Evolutionary conservation across 2,329 filamentous ascomycete genomes (phyloP), one percentile per base, ranked within the genome.

Genomic region (Mollisia scopiformis): DNA sequence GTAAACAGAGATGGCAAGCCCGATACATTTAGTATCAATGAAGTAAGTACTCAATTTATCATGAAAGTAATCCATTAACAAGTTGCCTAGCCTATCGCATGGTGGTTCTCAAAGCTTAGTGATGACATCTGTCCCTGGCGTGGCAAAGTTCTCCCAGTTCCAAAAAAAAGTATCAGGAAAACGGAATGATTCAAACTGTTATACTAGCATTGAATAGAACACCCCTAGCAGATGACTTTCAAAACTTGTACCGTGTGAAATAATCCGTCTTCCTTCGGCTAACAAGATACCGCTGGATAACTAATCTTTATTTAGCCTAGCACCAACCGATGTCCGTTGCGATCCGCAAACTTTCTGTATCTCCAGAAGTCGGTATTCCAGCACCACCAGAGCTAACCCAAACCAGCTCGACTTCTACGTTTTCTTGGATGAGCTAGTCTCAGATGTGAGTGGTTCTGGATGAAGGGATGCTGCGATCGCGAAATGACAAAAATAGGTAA

Each of bases 391-490:
- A 58, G 41, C 51, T 35, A 51, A 62, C 41, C 21, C 55, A 31
- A 58, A 55, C 31, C 43, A 62, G 51, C 56, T 59, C 51, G 52
- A 56, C 51, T 62, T 62, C 51, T 49, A 21, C 50, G 35, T 62
- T 55, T 56, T 52, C 41, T 62, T 62, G 23, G 28, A 62, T 62
- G 33, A 58, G 49, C 58, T 61, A 61, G 51, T 63, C 58, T 63
- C 52, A 61, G 31, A 63, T 63, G 52, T 63, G 35, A 63, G 55
- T 59, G 43, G 58, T 21, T 63, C 52, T 46, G 23, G 51, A 47
- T 28, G 55, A 56, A 63, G 54, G 41, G 61, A 63, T 60, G 54
- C 54, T 63, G 49, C 49, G 49, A 49, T 64, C 52, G 28, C 58
- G n/a, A 64, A 55, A 57, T 57, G 21, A 57, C 33, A 53, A 57